Conservation (phyloP, 257 asterid genomes). For the Eustoma russellianum region DNA sequence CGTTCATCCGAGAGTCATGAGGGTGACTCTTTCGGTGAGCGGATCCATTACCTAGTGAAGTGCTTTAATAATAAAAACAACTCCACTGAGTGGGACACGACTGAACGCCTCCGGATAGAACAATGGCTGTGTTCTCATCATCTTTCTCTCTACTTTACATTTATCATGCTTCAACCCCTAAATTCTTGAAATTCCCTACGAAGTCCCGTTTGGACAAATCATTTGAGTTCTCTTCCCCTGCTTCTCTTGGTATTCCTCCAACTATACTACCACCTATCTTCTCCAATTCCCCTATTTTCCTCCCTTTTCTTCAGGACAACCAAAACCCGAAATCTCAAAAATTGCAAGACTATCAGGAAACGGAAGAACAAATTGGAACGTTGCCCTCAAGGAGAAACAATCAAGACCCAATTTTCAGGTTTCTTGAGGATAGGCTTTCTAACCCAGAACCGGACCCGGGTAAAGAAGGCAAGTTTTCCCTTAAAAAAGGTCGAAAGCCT, state of each 20-base stretch:
- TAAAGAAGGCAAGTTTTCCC: slow-evolving; percentile 47
- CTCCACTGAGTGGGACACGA: no score
- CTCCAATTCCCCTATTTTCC: slow-evolving; percentile 44
- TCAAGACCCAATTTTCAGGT: slow-evolving; percentile 60
- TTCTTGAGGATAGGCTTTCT: slow-evolving; percentile 45
- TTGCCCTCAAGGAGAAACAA: slow-evolving; percentile 4
- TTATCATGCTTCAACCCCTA: slow-evolving; percentile 12
- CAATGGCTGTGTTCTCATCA: neutral
- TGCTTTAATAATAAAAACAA: no score
- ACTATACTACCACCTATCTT: slow-evolving; percentile 22
- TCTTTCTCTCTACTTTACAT: slow-evolving; percentile 12
- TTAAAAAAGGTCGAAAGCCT: slow-evolving; percentile 50
- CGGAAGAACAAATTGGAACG: slow-evolving; percentile 19
- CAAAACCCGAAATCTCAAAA: slow-evolving; percentile 36
- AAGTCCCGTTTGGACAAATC: slow-evolving; percentile 10
- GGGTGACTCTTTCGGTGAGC: no score
- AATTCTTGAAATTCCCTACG: slow-evolving; percentile 23
- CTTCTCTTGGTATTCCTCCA: slow-evolving; percentile 19
- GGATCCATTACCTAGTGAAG: no score
- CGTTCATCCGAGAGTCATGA: no score
- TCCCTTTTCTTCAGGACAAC: slow-evolving; percentile 46
- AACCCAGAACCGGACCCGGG: slow-evolving; percentile 47
- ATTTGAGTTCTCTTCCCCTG: slow-evolving; percentile 17
- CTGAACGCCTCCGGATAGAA: neutral
- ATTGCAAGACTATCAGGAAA: slow-evolving; percentile 8